These are phyloP conservation scores for Trypanosoma avium DNA, from an alignment of 208 protist species.

Conservation along the genomic window DNA sequence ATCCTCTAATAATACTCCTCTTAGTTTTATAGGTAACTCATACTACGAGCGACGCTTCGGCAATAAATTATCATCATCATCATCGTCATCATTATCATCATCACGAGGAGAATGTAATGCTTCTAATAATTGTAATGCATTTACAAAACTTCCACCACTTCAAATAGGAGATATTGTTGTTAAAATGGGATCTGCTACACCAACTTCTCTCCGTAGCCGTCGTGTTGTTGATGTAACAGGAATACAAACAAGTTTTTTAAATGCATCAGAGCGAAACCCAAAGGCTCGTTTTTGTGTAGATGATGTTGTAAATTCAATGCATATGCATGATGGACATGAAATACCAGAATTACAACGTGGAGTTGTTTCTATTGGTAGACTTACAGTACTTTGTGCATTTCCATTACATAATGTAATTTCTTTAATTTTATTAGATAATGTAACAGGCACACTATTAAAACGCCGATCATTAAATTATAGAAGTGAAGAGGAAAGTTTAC, in stretches of 20 bases:
- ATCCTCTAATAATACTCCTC: constrained; percentile 30
- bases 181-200: constrained; percentile 45
- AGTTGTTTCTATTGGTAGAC: constrained; percentile 44
- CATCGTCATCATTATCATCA: neutral
- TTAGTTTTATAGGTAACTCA: constrained; percentile 58
- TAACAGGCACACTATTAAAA: constrained; percentile 31
- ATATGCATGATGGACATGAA: constrained; percentile 77
- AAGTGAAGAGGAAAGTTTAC: constrained; percentile 56
- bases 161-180: constrained; percentile 17
- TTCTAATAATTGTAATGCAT: constrained; percentile 11
- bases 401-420: neutral
- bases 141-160: constrained; percentile 17
- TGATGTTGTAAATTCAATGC: constrained; percentile 72
- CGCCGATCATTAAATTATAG: constrained; percentile 37
- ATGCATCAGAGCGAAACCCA: constrained; percentile 39
- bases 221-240: constrained; percentile 77
- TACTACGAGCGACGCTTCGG: constrained; percentile 74
- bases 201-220: constrained; percentile 34
- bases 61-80: neutral
- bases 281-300: constrained; percentile 40
- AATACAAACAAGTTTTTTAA: constrained; percentile 61
- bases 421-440: constrained; percentile 43
- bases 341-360: constrained; percentile 73
- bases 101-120: neutral
- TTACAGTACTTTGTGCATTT: constrained; percentile 53